Conservation (phyloP, 78 protist species). For the Tieghemostelium lacteum region DNA sequence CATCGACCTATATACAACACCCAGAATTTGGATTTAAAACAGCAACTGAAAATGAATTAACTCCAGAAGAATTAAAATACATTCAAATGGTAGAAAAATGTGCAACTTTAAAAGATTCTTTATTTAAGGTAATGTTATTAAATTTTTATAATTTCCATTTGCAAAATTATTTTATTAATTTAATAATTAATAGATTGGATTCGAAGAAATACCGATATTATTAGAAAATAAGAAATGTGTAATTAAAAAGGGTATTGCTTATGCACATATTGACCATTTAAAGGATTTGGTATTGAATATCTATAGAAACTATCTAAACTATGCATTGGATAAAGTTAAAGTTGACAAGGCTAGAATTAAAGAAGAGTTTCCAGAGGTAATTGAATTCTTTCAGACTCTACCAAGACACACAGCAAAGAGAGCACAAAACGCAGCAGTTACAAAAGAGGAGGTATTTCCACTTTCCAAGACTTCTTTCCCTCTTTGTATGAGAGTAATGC, state of each 20-base stretch:
- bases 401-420: no score
- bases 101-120: background rate
- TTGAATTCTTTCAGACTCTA: conserved; percentile 10
- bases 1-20: background rate
- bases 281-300: conserved; percentile 10
- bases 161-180: background rate
- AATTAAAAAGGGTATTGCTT: conserved; percentile 24
- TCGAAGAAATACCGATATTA: conserved; percentile 45
- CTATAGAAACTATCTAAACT: conserved; percentile 2
- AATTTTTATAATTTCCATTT: background rate
- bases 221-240: conserved; percentile 10
- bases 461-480: conserved; percentile 86
- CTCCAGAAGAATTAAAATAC: background rate
- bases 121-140: conserved; percentile 12
- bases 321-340: conserved; percentile 23
- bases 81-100: background rate
- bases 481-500: conserved; percentile 89
- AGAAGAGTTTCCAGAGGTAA: conserved; percentile 8
- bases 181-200: conserved; percentile 16
- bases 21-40: conserved; percentile 36
- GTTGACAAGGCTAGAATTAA: background rate
- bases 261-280: background rate
- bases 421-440: background rate
- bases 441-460: background rate
- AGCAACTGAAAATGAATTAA: conserved; percentile 15